Conservation (phyloP, 345 rosid genomes). For the Salix caprea region DNA sequence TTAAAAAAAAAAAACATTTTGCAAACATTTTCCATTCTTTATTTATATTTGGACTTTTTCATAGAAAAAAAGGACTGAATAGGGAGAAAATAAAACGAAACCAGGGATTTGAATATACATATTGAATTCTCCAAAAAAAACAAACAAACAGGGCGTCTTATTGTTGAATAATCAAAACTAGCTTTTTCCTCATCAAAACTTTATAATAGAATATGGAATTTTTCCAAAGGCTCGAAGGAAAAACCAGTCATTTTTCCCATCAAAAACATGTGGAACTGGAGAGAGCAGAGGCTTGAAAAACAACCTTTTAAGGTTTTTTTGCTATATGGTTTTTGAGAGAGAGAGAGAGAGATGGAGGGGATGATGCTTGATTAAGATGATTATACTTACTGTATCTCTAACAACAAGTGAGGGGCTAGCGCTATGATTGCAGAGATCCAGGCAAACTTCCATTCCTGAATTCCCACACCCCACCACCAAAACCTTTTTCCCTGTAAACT, state of each 20-base stretch:
- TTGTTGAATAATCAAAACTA: neutral
- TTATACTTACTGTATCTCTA: constrained; percentile 33
- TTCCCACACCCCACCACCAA: constrained; percentile 59
- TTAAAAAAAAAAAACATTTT: too few relatives aligned
- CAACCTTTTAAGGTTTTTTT: neutral
- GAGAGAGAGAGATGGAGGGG: neutral
- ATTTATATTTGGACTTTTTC: neutral
- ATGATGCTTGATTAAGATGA: neutral
- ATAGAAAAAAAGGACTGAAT: too few relatives aligned
- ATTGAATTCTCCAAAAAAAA: neutral
- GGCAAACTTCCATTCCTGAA: constrained; percentile 55
- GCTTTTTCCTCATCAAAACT: neutral
- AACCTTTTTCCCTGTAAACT: constrained; percentile 34
- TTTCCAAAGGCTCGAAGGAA: neutral
- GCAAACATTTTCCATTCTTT: neutral
- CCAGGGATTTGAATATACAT: neutral
- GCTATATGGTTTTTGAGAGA: neutral
- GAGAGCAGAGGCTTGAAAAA: neutral
- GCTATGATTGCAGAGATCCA: constrained; percentile 44
- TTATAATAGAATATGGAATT: constrained; percentile 1
- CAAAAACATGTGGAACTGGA: neutral
- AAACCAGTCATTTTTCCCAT: neutral
- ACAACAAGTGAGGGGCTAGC: constrained; percentile 50
- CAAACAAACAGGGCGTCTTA: neutral
- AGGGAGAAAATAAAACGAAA: neutral